Evolutionary conservation across 2,329 filamentous ascomycete species (phyloP), one percentile per base, ranked within the genome.

Genomic region (Fusarium humuli): DNA sequence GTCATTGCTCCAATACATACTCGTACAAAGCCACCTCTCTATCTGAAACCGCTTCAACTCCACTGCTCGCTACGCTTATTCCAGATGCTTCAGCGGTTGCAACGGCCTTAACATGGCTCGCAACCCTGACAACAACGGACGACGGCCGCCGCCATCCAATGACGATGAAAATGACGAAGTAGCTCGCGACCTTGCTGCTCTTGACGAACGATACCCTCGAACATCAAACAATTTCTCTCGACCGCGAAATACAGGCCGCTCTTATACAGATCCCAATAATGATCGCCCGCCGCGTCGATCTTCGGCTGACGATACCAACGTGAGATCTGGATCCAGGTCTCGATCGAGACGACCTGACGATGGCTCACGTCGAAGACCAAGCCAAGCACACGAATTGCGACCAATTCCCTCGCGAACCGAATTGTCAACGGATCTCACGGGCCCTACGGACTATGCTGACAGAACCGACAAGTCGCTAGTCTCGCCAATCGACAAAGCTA

Each of bases 81-180:
- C 63, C 70, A 73, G 64, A 78, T 78, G 76, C 70, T 64, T n/a
- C 70, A 61, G 60, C 59, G 69, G 69, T 70, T 65, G 57, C 67
- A 52, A 59, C 57, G 42, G 54, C 56, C 46, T 66, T 70, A 65
- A 71, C 20, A 79, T 79, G 77, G 71, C 73, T 65, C 69, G 71
- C 32, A 69, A 75, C 70, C 74, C 65, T 49, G 69, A 69, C 50
- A 69, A 75, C 56, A 65, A 68, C 59, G 67, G 65, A 45, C 58
- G 67, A 53, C 66, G 69, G 48, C 59, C 60, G 57, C 64, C 69
- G 40, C 57, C 64, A 20, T 46, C 42, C 55, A 61, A 60, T 37
- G 34, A 62, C 59, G 56, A 57, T 25, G 41, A 56, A 18, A 58
- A 67, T 27, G 62, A 73, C 29, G 69, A 73, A 32, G 25, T 53